phyloP scores from a whole-genome alignment of 164 flowering plant species.

The Cinnamomum chago region DNA sequence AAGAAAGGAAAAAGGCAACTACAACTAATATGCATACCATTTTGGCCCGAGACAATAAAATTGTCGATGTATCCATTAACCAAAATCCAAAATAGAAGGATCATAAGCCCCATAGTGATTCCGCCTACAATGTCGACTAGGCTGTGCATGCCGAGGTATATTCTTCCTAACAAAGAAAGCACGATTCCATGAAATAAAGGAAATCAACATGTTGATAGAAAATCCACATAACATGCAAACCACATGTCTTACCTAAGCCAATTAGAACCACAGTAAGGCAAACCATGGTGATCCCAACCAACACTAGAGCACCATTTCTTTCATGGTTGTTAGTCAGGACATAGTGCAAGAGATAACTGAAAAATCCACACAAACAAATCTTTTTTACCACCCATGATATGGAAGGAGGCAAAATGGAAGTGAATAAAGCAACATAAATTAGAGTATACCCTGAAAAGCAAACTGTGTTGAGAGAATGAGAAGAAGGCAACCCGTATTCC shows the following conservation, averaged over 20 bases:
- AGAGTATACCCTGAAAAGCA: constrained; percentile 81
- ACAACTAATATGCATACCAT: constrained; percentile 49
- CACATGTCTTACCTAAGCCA: constrained; percentile 47
- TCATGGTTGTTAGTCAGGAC: constrained; percentile 29
- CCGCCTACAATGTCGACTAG: constrained; percentile 71
- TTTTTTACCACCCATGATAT: not conserved
- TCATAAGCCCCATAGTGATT: constrained; percentile 56
- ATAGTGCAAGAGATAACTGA: constrained; percentile 63
- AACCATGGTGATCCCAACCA: constrained; percentile 37
- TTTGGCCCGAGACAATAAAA: constrained; percentile 67
- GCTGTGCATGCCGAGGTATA: constrained; percentile 99
- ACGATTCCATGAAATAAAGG: constrained; percentile 13
- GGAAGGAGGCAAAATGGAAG: not conserved
- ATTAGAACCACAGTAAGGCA: constrained; percentile 63
- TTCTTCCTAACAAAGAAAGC: constrained; percentile 63
- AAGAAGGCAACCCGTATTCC: constrained; percentile 98
- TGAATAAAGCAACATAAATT: constrained; percentile 1
- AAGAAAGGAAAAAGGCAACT: not conserved
- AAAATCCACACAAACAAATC: constrained; percentile 7
- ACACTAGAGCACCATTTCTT: constrained; percentile 21
- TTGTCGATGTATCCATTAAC: constrained; percentile 56
- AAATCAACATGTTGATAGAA: not conserved
- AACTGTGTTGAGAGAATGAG: constrained; percentile 95
- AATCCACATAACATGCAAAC: not conserved
- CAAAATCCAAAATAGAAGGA: constrained; percentile 71